These are phyloP conservation scores for Pythium phragmiticola DNA, from an alignment of 352 stramenopile genomes.

Conservation along the genomic window DNA sequence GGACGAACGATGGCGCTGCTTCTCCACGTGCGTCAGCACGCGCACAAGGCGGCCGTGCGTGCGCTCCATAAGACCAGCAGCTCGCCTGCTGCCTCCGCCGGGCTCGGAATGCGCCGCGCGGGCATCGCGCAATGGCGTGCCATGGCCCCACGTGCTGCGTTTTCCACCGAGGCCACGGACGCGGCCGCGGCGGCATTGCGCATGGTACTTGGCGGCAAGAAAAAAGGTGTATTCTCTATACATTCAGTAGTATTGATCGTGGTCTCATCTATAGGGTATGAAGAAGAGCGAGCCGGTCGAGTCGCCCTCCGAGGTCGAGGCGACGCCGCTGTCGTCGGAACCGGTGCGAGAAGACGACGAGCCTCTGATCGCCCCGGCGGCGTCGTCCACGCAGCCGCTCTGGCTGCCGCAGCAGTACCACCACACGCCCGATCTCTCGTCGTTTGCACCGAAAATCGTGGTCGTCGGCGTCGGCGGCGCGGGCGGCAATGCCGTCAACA, in stretches of 20 bases:
- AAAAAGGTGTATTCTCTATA: not conserved
- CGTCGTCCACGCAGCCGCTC: conserved; percentile 65
- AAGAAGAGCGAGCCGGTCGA: conserved; percentile 37
- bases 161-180: conserved; percentile 71
- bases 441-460: conserved; percentile 85
- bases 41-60: conserved; percentile 20
- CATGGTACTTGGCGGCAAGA: conserved; percentile 36
- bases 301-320: conserved; percentile 7
- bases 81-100: not conserved
- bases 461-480: conserved; percentile 86
- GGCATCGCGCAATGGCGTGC: conserved; percentile 1
- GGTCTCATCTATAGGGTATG: conserved; percentile 32
- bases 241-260: too few relatives aligned
- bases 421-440: conserved; percentile 54
- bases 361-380: conserved; percentile 37
- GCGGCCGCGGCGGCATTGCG: conserved; percentile 66
- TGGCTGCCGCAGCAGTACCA: conserved; percentile 72
- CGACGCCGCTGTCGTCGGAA: not conserved
- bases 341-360: conserved; percentile 28
- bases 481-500: conserved; percentile 90
- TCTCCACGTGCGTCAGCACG: conserved; percentile 37
- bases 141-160: conserved; percentile 18
- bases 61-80: conserved; percentile 4
- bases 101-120: not conserved
- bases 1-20: conserved; percentile 30